These are phyloP conservation scores for Apostasia shenzhenica DNA, from an alignment of 106 monocot species.

Conservation along the genomic window DNA sequence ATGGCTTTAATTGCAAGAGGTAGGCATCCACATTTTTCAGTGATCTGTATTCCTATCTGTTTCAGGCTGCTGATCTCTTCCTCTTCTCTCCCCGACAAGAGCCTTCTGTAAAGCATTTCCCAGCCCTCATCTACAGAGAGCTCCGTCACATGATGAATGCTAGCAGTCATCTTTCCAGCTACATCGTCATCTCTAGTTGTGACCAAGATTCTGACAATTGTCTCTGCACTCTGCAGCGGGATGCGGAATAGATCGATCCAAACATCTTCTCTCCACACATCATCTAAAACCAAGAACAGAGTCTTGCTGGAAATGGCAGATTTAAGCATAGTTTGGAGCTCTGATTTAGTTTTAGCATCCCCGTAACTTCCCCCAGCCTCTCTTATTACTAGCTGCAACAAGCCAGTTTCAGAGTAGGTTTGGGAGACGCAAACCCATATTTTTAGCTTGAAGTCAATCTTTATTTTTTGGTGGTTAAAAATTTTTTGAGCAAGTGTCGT, in stretches of 20 bases:
- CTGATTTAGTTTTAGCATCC: not conserved
- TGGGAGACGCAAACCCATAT: slow-evolving; percentile 38
- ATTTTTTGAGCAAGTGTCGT: slow-evolving; percentile 39
- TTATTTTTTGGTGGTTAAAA: slow-evolving; percentile 15
- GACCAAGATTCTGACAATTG: slow-evolving; percentile 26
- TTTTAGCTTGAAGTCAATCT: slow-evolving; percentile 13
- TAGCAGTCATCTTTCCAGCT: slow-evolving; percentile 18
- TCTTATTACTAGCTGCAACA: slow-evolving; percentile 21
- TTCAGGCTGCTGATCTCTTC: slow-evolving; percentile 9
- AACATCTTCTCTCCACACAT: slow-evolving; percentile 24
- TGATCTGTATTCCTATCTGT: slow-evolving; percentile 24
- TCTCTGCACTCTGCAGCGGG: slow-evolving; percentile 12
- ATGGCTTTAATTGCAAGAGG: slow-evolving; percentile 42
- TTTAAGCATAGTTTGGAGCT: slow-evolving; percentile 15
- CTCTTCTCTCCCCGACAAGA: not conserved
- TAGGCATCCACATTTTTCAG: slow-evolving; percentile 32
- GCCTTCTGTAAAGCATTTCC: slow-evolving; percentile 13
- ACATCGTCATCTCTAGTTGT: slow-evolving; percentile 30
- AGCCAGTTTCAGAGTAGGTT: slow-evolving; percentile 8
- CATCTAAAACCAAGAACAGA: slow-evolving; percentile 48
- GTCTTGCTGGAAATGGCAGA: slow-evolving; percentile 12
- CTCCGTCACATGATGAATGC: slow-evolving; percentile 15
- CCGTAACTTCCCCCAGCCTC: slow-evolving; percentile 1
- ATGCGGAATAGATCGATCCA: slow-evolving; percentile 34
- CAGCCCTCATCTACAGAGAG: slow-evolving; percentile 22